Percentiles rank a stretch among this genome's conserved stretches.
Conservation (phyloP, 2,329 filamentous ascomycete genomes). For the Fusarium lateritium region DNA sequence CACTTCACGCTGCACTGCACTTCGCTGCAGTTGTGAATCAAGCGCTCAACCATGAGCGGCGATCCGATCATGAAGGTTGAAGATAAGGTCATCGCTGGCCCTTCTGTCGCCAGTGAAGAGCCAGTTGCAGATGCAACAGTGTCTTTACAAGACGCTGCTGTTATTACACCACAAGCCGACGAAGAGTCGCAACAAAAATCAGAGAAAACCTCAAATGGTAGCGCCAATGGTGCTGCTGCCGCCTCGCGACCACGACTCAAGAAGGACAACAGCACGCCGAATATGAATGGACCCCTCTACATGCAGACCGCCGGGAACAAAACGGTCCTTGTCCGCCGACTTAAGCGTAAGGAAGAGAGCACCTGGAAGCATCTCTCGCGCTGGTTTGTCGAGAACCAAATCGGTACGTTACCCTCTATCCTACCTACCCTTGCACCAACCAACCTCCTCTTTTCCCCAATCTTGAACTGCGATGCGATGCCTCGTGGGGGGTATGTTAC, state of each 20-base stretch:
- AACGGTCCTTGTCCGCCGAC: constrained; percentile 68
- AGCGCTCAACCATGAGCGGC: constrained; percentile 45
- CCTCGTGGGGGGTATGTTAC: constrained; percentile 17
- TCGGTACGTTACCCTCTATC: constrained; percentile 71
- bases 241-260: constrained; percentile 50
- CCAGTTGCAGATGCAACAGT: constrained; percentile 33
- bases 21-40: background rate
- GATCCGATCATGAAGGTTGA: constrained; percentile 50
- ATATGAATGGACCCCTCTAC: constrained; percentile 71
- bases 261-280: constrained; percentile 54
- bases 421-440: background rate
- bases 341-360: constrained; percentile 74
- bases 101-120: constrained; percentile 26
- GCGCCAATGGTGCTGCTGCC: constrained; percentile 35
- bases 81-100: constrained; percentile 37
- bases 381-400: constrained; percentile 85
- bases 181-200: constrained; percentile 13
- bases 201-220: constrained; percentile 19
- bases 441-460: constrained; percentile 22
- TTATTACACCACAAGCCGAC: constrained; percentile 18
- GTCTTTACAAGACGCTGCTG: constrained; percentile 22
- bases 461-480: constrained; percentile 14
- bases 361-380: constrained; percentile 72
- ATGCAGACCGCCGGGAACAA: constrained; percentile 68
- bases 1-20: background rate